Evolutionary conservation across 2,329 filamentous ascomycete species (phyloP), one percentile per base, ranked within the genome.

Genomic region (Cladosporium colombiae): DNA sequence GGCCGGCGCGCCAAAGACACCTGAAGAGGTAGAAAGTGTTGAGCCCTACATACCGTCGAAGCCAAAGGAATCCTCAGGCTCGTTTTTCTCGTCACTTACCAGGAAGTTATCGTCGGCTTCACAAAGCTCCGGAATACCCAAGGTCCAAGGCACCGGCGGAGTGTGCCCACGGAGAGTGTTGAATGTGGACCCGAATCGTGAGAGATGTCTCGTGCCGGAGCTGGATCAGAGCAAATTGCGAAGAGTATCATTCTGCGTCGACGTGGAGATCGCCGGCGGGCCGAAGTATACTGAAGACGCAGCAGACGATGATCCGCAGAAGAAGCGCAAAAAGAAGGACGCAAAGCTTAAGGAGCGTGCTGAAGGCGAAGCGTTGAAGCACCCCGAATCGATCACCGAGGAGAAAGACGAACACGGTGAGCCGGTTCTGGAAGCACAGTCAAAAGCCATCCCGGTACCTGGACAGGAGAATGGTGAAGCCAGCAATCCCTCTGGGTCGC

Each of bases 241-340:
- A 63, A 88, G 93, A 62, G 95, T 99, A 0, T 91, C 94, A 0
- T 99, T 99, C 74, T 97, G 92, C 72, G 95, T 99, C 2, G 95
- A 99, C 74, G 93, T 99, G 5, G 95, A 99, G 77, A 96, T 99
- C 74, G 94, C 94, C 3, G 92, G 93, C 0, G 88, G 92, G 74
- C 92, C 93, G 27, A 89, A 87, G 71, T 95, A 96, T 71, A 80
- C 76, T 56, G 79, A 82, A 16, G 91, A 95, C 3, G 83, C 83
- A 18, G 84, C 85, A 7, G 77, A 84, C 11, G 79, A 81, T 18
- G 79, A 83, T n/a, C 78, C 77, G 73, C 64, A 75, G 68, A 74
- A 78, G n/a, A 79, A 80, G 52, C 85, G 85, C 65, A 85, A 85
- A 73, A 85, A 83, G 67, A 91, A 89, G 74, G 87, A 86, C 66